Evolutionary conservation across 2,329 filamentous ascomycete genomes (phyloP).

Genomic region (Alternaria sp.): DNA sequence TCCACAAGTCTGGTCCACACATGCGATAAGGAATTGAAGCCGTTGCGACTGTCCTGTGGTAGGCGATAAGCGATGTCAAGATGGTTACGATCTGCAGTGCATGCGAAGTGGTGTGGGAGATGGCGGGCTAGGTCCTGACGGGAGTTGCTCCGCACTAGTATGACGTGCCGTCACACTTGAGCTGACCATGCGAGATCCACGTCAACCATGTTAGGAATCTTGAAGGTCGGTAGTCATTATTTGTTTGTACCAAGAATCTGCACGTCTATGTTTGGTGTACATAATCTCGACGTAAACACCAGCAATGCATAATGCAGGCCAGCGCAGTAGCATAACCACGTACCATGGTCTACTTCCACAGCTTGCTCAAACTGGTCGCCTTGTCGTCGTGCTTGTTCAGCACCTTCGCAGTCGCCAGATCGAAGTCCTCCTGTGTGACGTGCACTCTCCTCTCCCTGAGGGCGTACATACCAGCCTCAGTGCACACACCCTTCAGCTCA

Average conservation of each 20-base stretch:
- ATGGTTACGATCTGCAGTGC: constrained; percentile 1
- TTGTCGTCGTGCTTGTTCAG: constrained; percentile 99
- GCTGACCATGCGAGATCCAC: neutral
- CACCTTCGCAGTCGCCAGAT: constrained; percentile 97
- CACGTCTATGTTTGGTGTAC: constrained; percentile 24
- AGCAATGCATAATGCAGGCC: neutral
- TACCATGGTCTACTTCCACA: constrained; percentile 70
- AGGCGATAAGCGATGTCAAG: neutral
- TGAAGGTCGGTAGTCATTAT: constrained; percentile 10
- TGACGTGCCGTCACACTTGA: constrained; percentile 13
- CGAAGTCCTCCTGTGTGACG: constrained; percentile 98
- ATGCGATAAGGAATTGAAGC: neutral
- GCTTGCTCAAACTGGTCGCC: constrained; percentile 86
- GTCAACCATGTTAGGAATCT: too few species aligned
- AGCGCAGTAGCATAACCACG: neutral
- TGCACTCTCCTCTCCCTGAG: constrained; percentile 94
- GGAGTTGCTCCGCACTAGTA: constrained; percentile 1
- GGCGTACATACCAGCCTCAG: constrained; percentile 98
- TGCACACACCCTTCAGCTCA: constrained; percentile 98
- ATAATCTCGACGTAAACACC: constrained; percentile 9
- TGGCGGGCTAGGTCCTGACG: neutral
- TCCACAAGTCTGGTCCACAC: neutral
- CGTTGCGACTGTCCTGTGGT: neutral
- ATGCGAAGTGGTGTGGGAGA: neutral
- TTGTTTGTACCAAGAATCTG: constrained; percentile 14